A percentile compares a stretch with the other conserved stretches of the same genome.
Conservation (phyloP, 371 early-diverging fungal genomes). For the Lichtheimia ornata region DNA sequence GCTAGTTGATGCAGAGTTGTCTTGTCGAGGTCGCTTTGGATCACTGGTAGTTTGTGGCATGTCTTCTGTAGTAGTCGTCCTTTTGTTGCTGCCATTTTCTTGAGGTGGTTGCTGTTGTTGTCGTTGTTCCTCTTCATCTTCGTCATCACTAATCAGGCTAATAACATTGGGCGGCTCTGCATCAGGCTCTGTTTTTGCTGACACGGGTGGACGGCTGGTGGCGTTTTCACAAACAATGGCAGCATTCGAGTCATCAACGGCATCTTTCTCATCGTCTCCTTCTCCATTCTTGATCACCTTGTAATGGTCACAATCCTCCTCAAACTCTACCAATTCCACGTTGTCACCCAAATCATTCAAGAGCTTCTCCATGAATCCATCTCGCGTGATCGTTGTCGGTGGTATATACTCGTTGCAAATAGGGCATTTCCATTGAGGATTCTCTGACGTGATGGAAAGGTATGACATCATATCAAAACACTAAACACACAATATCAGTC, state of each 20-base stretch:
- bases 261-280: slow-evolving; percentile 18
- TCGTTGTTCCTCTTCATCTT: slow-evolving; percentile 23
- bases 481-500: slow-evolving; percentile 15
- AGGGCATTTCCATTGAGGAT: slow-evolving; percentile 38
- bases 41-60: too few relatives aligned
- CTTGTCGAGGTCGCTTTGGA: too few relatives aligned
- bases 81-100: too few relatives aligned
- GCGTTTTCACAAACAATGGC: neutral
- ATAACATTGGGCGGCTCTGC: slow-evolving; percentile 23
- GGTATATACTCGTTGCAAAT: slow-evolving; percentile 27
- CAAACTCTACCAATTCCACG: slow-evolving; percentile 33
- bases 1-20: too few relatives aligned
- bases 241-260: neutral
- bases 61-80: too few relatives aligned
- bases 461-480: slow-evolving; percentile 41
- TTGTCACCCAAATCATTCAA: slow-evolving; percentile 23
- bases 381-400: slow-evolving; percentile 22
- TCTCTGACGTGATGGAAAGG: slow-evolving; percentile 22
- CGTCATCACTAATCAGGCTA: slow-evolving; percentile 38
- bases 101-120: too few relatives aligned
- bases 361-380: slow-evolving; percentile 28
- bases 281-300: slow-evolving; percentile 26
- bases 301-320: slow-evolving; percentile 16
- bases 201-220: neutral
- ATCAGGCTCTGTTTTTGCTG: neutral